Evolutionary conservation across 1,284 basidiomycete species (phyloP).

Genomic region (Agaricales sp.): DNA sequence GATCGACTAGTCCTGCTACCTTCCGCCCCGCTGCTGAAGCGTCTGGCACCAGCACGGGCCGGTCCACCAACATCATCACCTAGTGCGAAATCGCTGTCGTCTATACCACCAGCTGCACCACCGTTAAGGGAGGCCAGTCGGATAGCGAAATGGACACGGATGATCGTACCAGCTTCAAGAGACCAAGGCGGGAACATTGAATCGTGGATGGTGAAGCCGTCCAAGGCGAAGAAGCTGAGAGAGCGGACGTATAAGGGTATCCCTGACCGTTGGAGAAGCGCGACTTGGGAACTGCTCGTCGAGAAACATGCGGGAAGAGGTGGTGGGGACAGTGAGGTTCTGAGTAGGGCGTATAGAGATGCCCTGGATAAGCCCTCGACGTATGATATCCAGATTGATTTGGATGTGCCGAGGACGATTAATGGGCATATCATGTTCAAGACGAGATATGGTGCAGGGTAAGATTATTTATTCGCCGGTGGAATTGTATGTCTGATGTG

Average conservation of each 20-base stretch:
- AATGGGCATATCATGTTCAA: slow-evolving; percentile 91
- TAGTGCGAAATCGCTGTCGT: slow-evolving; percentile 26
- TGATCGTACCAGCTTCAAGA: slow-evolving; percentile 63
- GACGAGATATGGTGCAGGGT: slow-evolving; percentile 93
- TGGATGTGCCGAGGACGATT: slow-evolving; percentile 96
- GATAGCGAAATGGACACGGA: slow-evolving; percentile 82
- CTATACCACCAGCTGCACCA: slow-evolving; percentile 35
- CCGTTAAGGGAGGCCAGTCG: slow-evolving; percentile 58
- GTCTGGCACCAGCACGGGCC: slow-evolving; percentile 37
- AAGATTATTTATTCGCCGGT: slow-evolving; percentile 22
- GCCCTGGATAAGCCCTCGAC: slow-evolving; percentile 70
- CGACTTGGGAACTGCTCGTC: slow-evolving; percentile 83
- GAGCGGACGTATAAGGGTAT: slow-evolving; percentile 89
- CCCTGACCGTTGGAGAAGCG: slow-evolving; percentile 91
- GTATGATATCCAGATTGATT: slow-evolving; percentile 96
- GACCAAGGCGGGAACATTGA: slow-evolving; percentile 74
- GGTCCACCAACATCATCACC: slow-evolving; percentile 32
- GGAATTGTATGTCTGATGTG: slow-evolving; percentile 9
- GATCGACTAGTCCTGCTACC: slow-evolving; percentile 67
- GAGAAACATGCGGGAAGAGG: slow-evolving; percentile 28
- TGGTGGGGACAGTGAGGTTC: slow-evolving; percentile 28
- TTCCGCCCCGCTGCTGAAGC: slow-evolving; percentile 50
- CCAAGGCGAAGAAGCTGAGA: slow-evolving; percentile 57
- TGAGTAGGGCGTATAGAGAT: slow-evolving; percentile 49
- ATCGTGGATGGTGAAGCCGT: slow-evolving; percentile 57